Evolutionary conservation across 139 green algal genomes (phyloP).

Genomic region (Volvox reticuliferus): DNA sequence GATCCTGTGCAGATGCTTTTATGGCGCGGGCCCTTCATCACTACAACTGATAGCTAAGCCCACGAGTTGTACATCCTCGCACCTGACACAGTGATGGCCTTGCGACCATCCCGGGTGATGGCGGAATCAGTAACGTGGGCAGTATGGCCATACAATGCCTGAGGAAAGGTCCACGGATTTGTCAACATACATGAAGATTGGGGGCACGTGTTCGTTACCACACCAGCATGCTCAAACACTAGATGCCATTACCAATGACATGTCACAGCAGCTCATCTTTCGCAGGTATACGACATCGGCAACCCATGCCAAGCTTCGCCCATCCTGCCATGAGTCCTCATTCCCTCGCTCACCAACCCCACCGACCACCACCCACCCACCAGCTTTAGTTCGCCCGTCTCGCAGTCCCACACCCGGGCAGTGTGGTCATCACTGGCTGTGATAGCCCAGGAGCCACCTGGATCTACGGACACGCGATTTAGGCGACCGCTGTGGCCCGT

Average conservation of each 20-base stretch:
- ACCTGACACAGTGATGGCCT: slow-evolving; percentile 69
- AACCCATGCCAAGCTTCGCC: background rate
- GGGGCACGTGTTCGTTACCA: too few species aligned
- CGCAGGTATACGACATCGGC: too few species aligned
- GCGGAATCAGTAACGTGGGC: slow-evolving; percentile 77
- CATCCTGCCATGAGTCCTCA: background rate
- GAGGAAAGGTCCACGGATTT: background rate
- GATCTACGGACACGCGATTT: slow-evolving; percentile 49
- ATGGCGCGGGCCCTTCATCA: too few species aligned
- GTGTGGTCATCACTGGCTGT: slow-evolving; percentile 82
- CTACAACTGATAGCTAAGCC: too few species aligned
- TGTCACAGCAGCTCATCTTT: too few species aligned
- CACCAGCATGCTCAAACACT: too few species aligned
- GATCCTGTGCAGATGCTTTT: too few species aligned
- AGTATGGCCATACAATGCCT: slow-evolving; percentile 63
- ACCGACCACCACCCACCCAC: slow-evolving; percentile 45
- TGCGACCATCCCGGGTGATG: slow-evolving; percentile 56
- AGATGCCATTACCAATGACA: too few species aligned
- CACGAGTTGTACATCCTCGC: background rate
- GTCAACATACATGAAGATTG: too few species aligned
- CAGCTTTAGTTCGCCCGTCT: slow-evolving; percentile 53
- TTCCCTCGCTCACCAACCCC: background rate
- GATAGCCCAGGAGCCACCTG: slow-evolving; percentile 59
- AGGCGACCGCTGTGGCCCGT: slow-evolving; percentile 61
- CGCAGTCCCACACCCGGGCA: slow-evolving; percentile 77